Evolutionary conservation across 495 filamentous ascomycete species (phyloP).

Genomic region (Tuber indicum): DNA sequence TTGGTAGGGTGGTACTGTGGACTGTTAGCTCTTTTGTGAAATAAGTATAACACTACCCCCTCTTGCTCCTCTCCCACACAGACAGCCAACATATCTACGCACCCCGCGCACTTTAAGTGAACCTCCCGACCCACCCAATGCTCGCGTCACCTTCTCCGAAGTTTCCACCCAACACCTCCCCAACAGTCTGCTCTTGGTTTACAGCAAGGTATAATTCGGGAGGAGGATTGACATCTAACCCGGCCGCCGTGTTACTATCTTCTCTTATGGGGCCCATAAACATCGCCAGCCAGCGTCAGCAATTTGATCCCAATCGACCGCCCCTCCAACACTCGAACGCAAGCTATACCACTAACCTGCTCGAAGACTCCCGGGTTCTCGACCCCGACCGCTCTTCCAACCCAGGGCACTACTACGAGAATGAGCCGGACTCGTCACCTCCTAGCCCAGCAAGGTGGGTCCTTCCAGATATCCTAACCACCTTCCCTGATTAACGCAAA

Average conservation of each 20-base stretch:
- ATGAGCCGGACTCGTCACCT: slow-evolving; percentile 15
- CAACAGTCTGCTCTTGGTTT: neutral
- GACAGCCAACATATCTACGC: neutral
- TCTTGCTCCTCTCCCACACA: neutral
- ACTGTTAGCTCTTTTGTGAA: neutral
- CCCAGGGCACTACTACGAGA: neutral
- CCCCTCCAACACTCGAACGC: neutral
- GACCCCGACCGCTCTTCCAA: slow-evolving; percentile 5
- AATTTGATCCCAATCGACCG: neutral
- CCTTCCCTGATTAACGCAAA: neutral
- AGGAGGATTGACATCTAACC: neutral
- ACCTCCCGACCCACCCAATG: neutral
- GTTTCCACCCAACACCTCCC: neutral
- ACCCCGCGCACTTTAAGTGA: neutral
- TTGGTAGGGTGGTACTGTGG: neutral
- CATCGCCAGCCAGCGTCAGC: neutral
- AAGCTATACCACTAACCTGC: neutral
- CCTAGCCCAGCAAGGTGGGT: slow-evolving; percentile 17
- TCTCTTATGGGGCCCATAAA: neutral
- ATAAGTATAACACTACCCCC: slow-evolving; percentile 2
- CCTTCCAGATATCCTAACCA: neutral
- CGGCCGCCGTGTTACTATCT: neutral
- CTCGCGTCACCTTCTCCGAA: neutral
- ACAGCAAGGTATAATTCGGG: neutral
- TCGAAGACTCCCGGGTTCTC: neutral